Evolutionary conservation across 306 rosid species (phyloP), one percentile per base, ranked within the genome.

Genomic region (Cicer bijugum): DNA sequence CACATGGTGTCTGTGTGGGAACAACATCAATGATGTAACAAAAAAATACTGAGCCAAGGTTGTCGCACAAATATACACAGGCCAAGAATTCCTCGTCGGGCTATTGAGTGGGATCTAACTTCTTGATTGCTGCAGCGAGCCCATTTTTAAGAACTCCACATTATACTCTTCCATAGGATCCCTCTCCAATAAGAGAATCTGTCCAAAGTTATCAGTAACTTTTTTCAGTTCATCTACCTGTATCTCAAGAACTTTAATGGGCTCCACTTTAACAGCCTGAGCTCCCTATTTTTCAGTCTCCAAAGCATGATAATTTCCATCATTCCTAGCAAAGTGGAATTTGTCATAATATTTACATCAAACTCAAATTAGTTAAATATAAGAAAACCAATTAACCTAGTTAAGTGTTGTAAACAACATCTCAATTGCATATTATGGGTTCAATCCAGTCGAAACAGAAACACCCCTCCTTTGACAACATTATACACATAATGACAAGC

Each of bases 211-310:
- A 16, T 16, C 17, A 16, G 17, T 16, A 16, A 16, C 17, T 16
- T 91, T 93, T 86, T 88, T 91, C 28, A 89, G 88, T 80, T 93
- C 98, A 47, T 89, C 93, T 12, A 73, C 86, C 3, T 81, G 75
- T 80, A 91, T 43, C 35, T 82, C 86, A 33, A 96, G 97, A 81
- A 91, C 98, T 83, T 91, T 93, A 76, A 91, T 89, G 28, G 98
- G 96, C 83, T 67, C 96, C 23, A 77, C 82, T 87, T 85, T 91
- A 75, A 89, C 92, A 2, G 86, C 51, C 80, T 83, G 96, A 84
- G 80, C 72, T 28, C 92, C 96, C 79, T 74, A 89, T 64, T 88
- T 87, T 67, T 87, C 90, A 44, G 86, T 62, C 74, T 86, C 88
- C 9, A 90, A 81, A 60, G 91, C 75, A 61, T 72, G 85, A 71